These are phyloP conservation scores for Marasmius oreades DNA, from an alignment of 1,284 basidiomycete species.

Conservation along the genomic window DNA sequence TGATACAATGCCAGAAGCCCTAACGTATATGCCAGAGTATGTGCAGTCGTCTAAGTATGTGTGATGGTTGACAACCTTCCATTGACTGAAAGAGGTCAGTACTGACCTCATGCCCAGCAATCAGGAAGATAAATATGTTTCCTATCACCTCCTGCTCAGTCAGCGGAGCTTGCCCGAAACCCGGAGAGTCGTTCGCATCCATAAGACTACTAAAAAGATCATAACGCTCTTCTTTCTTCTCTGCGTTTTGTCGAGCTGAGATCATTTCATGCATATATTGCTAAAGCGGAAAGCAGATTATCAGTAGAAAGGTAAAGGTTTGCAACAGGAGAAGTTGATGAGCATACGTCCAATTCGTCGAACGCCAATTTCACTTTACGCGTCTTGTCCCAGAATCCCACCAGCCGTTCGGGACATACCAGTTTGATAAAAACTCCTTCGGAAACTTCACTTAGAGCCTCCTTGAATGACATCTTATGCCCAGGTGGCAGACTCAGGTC, in stretches of 20 bases:
- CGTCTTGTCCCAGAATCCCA: slow-evolving; percentile 36
- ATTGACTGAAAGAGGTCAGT: neutral
- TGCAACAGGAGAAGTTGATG: slow-evolving; percentile 1
- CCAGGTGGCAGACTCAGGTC: slow-evolving; percentile 37
- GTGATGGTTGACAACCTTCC: neutral
- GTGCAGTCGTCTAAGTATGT: slow-evolving; percentile 24
- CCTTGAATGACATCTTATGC: slow-evolving; percentile 54
- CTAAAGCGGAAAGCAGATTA: slow-evolving; percentile 24
- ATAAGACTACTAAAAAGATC: slow-evolving; percentile 57
- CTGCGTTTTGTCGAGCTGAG: slow-evolving; percentile 32
- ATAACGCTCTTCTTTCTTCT: slow-evolving; percentile 41
- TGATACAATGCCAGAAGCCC: slow-evolving; percentile 29
- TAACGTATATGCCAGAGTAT: slow-evolving; percentile 16
- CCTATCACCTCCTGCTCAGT: slow-evolving; percentile 50
- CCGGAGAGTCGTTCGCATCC: slow-evolving; percentile 41
- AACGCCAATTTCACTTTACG: slow-evolving; percentile 37
- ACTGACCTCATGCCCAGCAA: slow-evolving; percentile 59
- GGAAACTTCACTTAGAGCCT: slow-evolving; percentile 47
- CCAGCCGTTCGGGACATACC: slow-evolving; percentile 41
- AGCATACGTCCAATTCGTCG: slow-evolving; percentile 44
- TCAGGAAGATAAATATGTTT: slow-evolving; percentile 57
- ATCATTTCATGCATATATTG: slow-evolving; percentile 58
- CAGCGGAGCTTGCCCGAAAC: slow-evolving; percentile 33
- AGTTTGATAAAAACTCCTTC: slow-evolving; percentile 40
- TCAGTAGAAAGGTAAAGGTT: neutral